phyloP scores from a whole-genome alignment of 2,329 filamentous ascomycete species.

The Xylariales sp. region DNA sequence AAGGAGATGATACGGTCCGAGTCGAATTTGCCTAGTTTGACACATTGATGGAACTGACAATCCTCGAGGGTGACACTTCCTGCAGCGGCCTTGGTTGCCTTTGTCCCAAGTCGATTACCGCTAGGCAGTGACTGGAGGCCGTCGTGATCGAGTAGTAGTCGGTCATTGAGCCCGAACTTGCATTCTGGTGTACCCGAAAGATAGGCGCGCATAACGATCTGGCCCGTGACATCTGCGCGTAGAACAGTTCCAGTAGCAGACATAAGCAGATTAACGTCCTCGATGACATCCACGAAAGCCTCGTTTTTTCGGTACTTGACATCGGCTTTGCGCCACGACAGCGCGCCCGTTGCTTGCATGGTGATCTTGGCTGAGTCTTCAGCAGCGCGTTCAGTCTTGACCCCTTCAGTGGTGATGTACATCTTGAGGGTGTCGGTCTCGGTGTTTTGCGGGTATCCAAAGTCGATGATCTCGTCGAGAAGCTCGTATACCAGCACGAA shows the following conservation, averaged over 20 bases:
- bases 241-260: conserved; percentile 95
- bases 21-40: conserved; percentile 95
- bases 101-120: conserved; percentile 74
- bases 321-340: conserved; percentile 95
- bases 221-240: conserved; percentile 91
- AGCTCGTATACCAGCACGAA: conserved; percentile 98
- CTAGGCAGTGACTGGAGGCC: conserved; percentile 61
- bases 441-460: conserved; percentile 97
- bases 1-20: conserved; percentile 95
- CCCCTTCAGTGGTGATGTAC: conserved; percentile 99
- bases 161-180: conserved; percentile 97
- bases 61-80: conserved; percentile 95
- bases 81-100: conserved; percentile 91
- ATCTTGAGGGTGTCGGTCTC: conserved; percentile 98
- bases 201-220: conserved; percentile 98
- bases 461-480: conserved; percentile 96
- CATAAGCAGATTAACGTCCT: conserved; percentile 98
- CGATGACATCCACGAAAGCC: conserved; percentile 97
- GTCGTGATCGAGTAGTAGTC: conserved; percentile 80
- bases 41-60: conserved; percentile 98
- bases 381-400: conserved; percentile 81
- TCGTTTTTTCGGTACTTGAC: conserved; percentile 99
- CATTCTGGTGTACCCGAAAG: conserved; percentile 95
- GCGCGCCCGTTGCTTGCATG: conserved; percentile 95
- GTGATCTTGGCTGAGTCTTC: conserved; percentile 97